These are phyloP conservation scores for Lipomyces anomalus DNA, from an alignment of 805 yeast genomes.

Conservation along the genomic window DNA sequence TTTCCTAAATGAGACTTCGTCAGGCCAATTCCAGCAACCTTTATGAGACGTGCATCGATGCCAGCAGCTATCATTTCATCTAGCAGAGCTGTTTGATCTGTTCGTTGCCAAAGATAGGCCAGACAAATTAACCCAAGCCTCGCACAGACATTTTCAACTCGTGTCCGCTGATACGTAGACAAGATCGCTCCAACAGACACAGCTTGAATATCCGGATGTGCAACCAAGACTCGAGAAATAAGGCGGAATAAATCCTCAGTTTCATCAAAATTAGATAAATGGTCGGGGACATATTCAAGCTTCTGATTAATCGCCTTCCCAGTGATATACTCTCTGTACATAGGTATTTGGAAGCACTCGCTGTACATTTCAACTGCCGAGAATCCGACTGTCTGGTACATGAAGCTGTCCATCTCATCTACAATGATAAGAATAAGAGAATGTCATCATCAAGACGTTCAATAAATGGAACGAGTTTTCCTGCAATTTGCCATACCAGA, in stretches of 20 bases:
- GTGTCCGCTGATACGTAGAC: slow-evolving; percentile 88
- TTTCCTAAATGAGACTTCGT: slow-evolving; percentile 57
- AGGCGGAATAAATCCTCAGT: slow-evolving; percentile 73
- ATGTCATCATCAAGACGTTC: not conserved
- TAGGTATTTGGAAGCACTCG: slow-evolving; percentile 71
- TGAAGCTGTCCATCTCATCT: slow-evolving; percentile 84
- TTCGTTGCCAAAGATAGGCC: slow-evolving; percentile 86
- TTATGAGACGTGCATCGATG: slow-evolving; percentile 76
- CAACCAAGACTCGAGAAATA: slow-evolving; percentile 41
- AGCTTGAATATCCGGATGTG: slow-evolving; percentile 70
- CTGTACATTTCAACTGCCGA: slow-evolving; percentile 61
- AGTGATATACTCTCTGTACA: slow-evolving; percentile 60
- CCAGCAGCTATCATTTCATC: slow-evolving; percentile 65
- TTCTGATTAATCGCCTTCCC: slow-evolving; percentile 60
- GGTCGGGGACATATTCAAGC: too few species aligned
- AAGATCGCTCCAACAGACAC: slow-evolving; percentile 95
- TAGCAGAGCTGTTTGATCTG: slow-evolving; percentile 74
- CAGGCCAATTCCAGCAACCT: slow-evolving; percentile 91
- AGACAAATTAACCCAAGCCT: slow-evolving; percentile 63
- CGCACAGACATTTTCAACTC: slow-evolving; percentile 87
- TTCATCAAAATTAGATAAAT: too few species aligned
- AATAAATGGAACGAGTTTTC: not conserved
- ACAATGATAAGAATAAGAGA: slow-evolving; percentile 21
- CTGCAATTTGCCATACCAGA: slow-evolving; percentile 18
- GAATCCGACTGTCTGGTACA: slow-evolving; percentile 98